Base-by-base conservation (phyloP, 108 stramenopile species). In the Cyclotella kingstonii region DNA sequence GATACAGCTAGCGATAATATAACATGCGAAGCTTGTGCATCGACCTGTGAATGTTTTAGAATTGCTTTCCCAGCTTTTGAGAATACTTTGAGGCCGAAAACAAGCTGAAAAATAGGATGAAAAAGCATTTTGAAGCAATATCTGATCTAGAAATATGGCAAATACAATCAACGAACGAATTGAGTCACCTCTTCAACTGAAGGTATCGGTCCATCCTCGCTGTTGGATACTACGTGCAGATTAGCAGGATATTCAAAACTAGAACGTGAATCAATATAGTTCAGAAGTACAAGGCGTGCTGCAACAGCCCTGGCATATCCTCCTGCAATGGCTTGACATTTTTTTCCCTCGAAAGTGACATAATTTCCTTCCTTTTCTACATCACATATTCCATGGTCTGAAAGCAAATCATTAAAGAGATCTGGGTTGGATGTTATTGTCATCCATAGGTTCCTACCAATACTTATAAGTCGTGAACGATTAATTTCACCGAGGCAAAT, bases 401-500 rank as follows among this genome's bases (percentile, higher is more conserved):
- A 56, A 17, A 61, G n/a, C 2, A 21, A 10, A 46, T 67, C 66
- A 31, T 50, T 53, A 43, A 76, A 76, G 9, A 70, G 39, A 36
- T 64, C 66, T 14, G 74, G 69, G 31, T 76, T 64, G 35, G 54
- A 35, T 17, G 69, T 62, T 9, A 76, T 57, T n/a, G 25, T 56
- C 74, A 70, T 76, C 74, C 74, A 76, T 10, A 76, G 33, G n/a
- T 70, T 70, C 15, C 50, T 63, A 8, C 74, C 74, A 31, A 54
- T 26, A 8, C 41, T 35, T 38, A 31, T 33, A 5, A 76, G 30
- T 22, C 39, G 52, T 21, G 55, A 51, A 25, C 70, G 54, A 4
- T 55, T 50, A 18, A 17, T 48, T 26, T 71, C 62, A 30, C 45
- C 42, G 3, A 63, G 28, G 21, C 25, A 39, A 41, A 29, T 22